Evolutionary conservation across 176 grass and related monocot species (phyloP), one percentile per base, ranked within the genome.

Genomic region (Neostapfia colusana): DNA sequence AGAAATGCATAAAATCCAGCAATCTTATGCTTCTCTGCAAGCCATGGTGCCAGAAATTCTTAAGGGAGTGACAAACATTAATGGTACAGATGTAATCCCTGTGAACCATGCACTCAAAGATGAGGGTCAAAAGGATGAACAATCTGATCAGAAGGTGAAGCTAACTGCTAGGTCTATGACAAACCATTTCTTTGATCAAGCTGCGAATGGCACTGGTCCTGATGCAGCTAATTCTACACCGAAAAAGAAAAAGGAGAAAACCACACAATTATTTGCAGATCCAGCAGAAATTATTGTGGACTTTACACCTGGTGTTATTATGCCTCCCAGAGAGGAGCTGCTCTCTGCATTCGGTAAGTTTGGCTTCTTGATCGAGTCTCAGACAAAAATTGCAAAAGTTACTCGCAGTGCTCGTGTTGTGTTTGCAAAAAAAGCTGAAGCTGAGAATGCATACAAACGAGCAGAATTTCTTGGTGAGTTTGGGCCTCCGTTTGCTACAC

Each of bases 301-400:
- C 8, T 90, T 93, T 15, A 24, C 35, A 62, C 50, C 18, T 28
- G 84, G 81, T 45, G 69, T 54, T 38, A 16, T 70, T 58, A 31
- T 96, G n/a, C 93, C 89, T 49, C 82, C 89, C 60, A 92, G 75
- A 78, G 79, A 90, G 71, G 87, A 90, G 8, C 75, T 96, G 17
- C 65, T 92, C 43, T 81, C 84, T 0, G 45, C 67, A 31, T 92
- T 92, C 48, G 34, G 82, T 65, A 90, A 85, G 60, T 96, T 86
- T 48, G 93, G 93, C 43, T 23, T 75, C 26, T 8, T 96, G 45
- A 63, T 90, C 1, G 87, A 96, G 67, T 59, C 86, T 23, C 59
- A 73, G 55, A 87, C 79, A 17, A 76, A 88, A 43, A 59, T 96
- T 15, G 0, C 70, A 48, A 67, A 70, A 75, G 85, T 71, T 38